A percentile compares a stretch with the other conserved stretches of the same genome.
These are phyloP conservation scores for Fraxinus nigra DNA, from an alignment of 305 asterid genomes.

Conservation along the genomic window DNA sequence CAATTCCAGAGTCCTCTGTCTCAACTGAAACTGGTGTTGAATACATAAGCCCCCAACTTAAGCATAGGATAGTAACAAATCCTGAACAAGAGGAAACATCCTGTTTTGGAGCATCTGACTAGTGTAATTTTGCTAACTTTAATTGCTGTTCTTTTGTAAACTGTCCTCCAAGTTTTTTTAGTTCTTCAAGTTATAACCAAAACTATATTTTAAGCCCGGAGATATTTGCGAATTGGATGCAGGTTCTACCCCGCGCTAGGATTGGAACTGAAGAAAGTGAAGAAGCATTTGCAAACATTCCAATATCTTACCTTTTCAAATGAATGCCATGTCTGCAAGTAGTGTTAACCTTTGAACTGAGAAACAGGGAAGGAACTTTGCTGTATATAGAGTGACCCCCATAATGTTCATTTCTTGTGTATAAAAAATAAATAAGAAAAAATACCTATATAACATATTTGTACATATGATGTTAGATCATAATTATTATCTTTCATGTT, in stretches of 20 bases:
- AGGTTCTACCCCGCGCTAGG: background rate
- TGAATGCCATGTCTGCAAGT: background rate
- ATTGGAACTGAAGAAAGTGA: background rate
- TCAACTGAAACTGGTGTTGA: conserved; percentile 32
- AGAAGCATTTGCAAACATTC: background rate
- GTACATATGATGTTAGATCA: background rate
- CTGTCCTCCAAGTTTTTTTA: background rate
- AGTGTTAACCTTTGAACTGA: background rate
- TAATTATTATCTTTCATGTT: background rate
- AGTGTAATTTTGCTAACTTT: background rate
- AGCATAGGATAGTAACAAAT: conserved; percentile 23
- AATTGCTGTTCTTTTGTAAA: background rate
- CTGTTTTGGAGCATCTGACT: background rate
- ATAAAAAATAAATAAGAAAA: background rate
- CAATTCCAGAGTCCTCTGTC: conserved; percentile 32
- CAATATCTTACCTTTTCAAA: background rate
- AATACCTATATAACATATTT: background rate
- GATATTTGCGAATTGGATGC: background rate
- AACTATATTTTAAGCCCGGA: background rate
- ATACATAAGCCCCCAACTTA: conserved; percentile 29
- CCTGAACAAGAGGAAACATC: conserved; percentile 27
- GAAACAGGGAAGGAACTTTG: background rate
- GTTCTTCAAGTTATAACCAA: background rate
- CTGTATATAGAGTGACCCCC: background rate
- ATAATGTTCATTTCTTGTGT: background rate